phyloP scores from a whole-genome alignment of 1,284 basidiomycete species.

The Phenoliferia sp. region DNA sequence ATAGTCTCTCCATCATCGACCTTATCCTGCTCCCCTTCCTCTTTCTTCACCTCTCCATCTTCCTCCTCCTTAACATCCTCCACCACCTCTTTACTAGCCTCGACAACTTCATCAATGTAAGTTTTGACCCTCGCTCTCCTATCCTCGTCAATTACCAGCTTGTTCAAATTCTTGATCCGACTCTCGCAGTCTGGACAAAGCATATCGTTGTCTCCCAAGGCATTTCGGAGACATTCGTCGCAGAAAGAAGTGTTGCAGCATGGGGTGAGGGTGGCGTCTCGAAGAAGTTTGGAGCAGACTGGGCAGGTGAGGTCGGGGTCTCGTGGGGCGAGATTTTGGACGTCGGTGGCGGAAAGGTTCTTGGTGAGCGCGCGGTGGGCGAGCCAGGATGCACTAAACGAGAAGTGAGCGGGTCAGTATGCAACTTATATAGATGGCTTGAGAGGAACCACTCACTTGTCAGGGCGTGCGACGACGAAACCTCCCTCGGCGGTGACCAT shows the following conservation, averaged over 20 bases:
- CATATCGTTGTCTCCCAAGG: conserved; percentile 87
- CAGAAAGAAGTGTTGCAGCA: conserved; percentile 87
- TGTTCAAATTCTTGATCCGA: conserved; percentile 79
- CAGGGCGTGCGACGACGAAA: conserved; percentile 89
- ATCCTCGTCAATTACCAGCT: conserved; percentile 70
- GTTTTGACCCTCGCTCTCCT: conserved; percentile 67
- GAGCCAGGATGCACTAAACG: conserved; percentile 77
- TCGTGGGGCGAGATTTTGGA: conserved; percentile 70
- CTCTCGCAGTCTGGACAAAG: conserved; percentile 80
- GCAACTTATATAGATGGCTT: neutral
- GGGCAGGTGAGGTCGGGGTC: conserved; percentile 75
- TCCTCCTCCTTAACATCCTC: conserved; percentile 34
- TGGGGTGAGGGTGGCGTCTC: conserved; percentile 82
- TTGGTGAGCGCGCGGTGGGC: conserved; percentile 74
- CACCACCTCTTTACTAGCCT: conserved; percentile 66
- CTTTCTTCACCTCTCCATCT: conserved; percentile 15
- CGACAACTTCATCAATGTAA: conserved; percentile 77
- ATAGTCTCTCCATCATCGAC: neutral
- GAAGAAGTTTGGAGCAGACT: conserved; percentile 82
- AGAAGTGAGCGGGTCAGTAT: neutral
- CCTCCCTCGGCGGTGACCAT: conserved; percentile 97
- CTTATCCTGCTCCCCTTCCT: conserved; percentile 20
- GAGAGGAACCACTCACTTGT: conserved; percentile 50
- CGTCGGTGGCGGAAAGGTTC: conserved; percentile 72
- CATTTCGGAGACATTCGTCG: conserved; percentile 88